Conservation (phyloP, 192 early-diverging fungal genomes). For the Geranomyces variabilis region DNA sequence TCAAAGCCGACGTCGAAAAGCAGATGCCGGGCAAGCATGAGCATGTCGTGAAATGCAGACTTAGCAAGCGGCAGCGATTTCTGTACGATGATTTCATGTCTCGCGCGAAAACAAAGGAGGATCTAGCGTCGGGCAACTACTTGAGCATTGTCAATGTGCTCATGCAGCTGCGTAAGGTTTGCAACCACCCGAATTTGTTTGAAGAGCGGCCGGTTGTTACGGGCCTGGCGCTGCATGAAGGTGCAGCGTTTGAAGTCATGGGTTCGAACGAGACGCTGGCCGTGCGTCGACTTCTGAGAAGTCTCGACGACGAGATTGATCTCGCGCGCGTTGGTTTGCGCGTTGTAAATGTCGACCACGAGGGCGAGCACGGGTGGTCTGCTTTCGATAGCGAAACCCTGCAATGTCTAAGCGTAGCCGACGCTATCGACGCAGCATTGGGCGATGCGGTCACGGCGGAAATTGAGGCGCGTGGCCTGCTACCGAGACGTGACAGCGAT, state of each 20-base stretch:
- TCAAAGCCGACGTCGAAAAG: constrained; percentile 88
- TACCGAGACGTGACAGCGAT: neutral
- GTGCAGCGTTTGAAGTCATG: neutral
- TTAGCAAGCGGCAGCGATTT: constrained; percentile 70
- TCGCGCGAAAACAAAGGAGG: constrained; percentile 76
- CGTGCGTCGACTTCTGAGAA: neutral
- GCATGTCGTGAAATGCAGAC: constrained; percentile 72
- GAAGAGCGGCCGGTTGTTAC: constrained; percentile 74
- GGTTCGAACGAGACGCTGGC: constrained; percentile 8
- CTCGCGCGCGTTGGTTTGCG: neutral
- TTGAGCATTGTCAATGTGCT: constrained; percentile 77
- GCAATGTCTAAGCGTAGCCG: neutral
- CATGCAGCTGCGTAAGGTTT: constrained; percentile 94
- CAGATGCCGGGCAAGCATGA: constrained; percentile 92
- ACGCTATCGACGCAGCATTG: neutral
- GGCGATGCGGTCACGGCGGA: neutral
- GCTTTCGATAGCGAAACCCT: neutral
- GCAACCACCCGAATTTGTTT: constrained; percentile 93
- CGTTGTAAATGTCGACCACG: neutral
- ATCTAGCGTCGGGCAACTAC: constrained; percentile 71
- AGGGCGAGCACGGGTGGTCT: neutral
- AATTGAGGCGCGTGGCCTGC: neutral
- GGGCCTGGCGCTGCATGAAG: constrained; percentile 48
- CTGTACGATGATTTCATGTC: constrained; percentile 83
- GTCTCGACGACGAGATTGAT: neutral